phyloP scores from a whole-genome alignment of 2,329 filamentous ascomycete genomes.

The Fusarium compactum region DNA sequence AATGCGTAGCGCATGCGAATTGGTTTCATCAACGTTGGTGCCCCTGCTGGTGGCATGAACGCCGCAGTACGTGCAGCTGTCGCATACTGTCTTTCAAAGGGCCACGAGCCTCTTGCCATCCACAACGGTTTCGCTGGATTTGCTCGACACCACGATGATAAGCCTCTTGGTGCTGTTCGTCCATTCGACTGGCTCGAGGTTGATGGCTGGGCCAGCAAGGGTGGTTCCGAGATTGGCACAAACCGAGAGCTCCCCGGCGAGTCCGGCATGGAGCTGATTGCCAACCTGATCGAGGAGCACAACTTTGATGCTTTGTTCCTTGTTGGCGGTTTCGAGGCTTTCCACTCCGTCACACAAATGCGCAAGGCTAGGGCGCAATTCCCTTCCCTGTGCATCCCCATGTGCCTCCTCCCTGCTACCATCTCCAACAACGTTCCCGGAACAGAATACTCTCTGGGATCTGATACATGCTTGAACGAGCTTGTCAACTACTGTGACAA shows the following conservation, averaged over 20 bases:
- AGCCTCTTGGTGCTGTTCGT: conserved; percentile 84
- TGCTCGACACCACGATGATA: conserved; percentile 87
- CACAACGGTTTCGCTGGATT: conserved; percentile 98
- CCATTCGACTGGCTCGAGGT: conserved; percentile 93
- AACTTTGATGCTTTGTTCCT: conserved; percentile 92
- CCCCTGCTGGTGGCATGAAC: conserved; percentile 98
- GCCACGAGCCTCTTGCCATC: conserved; percentile 92
- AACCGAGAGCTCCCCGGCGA: conserved; percentile 93
- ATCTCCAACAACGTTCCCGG: conserved; percentile 99
- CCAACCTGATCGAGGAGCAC: conserved; percentile 85
- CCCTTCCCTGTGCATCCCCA: conserved; percentile 90
- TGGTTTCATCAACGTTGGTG: conserved; percentile 96
- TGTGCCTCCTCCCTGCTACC: conserved; percentile 92
- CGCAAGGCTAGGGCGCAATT: conserved; percentile 83
- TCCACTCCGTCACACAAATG: conserved; percentile 89
- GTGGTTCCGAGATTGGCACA: conserved; percentile 97
- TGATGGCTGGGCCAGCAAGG: conserved; percentile 94
- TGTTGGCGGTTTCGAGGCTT: conserved; percentile 95
- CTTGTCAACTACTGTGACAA: conserved; percentile 96
- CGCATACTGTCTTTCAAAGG: conserved; percentile 89
- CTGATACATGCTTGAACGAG: conserved; percentile 96
- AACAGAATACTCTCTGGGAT: conserved; percentile 96
- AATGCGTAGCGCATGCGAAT: conserved; percentile 83
- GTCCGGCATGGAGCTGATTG: conserved; percentile 83
- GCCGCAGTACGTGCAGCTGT: conserved; percentile 93